phyloP scores from a whole-genome alignment of 495 filamentous ascomycete genomes.

The Tetracladium marchalianum region DNA sequence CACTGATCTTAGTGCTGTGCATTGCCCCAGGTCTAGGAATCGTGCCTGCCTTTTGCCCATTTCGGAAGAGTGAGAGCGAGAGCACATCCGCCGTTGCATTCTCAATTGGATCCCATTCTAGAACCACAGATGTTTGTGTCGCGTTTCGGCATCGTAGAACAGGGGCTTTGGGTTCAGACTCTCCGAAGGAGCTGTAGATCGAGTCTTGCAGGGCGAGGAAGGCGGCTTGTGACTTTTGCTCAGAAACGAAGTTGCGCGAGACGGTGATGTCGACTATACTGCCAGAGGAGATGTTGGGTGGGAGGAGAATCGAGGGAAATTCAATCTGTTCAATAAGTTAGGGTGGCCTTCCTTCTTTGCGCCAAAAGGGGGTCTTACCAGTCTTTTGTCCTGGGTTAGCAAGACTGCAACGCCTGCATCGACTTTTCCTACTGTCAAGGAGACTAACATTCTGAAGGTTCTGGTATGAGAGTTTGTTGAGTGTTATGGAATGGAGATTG shows the following conservation, averaged over 20 bases:
- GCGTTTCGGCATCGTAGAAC: slow-evolving; percentile 86
- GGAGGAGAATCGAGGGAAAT: slow-evolving; percentile 95
- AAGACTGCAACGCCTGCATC: slow-evolving; percentile 97
- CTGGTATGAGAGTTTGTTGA: not conserved
- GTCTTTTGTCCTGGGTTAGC: slow-evolving; percentile 90
- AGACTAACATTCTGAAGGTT: slow-evolving; percentile 69
- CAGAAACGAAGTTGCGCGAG: slow-evolving; percentile 71
- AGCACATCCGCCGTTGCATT: slow-evolving; percentile 87
- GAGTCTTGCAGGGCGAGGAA: slow-evolving; percentile 80
- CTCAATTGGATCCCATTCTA: slow-evolving; percentile 95
- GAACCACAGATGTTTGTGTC: slow-evolving; percentile 91
- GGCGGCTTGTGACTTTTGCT: slow-evolving; percentile 55
- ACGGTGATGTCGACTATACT: slow-evolving; percentile 98
- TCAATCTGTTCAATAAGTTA: slow-evolving; percentile 59
- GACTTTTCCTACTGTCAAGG: slow-evolving; percentile 97
- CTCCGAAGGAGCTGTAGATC: slow-evolving; percentile 80
- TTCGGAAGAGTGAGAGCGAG: slow-evolving; percentile 81
- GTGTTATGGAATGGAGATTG: slow-evolving; percentile 6
- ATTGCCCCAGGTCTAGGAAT: slow-evolving; percentile 81
- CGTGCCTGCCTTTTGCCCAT: slow-evolving; percentile 88
- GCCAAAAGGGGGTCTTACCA: slow-evolving; percentile 49
- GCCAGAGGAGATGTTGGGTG: slow-evolving; percentile 85
- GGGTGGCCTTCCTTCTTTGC: not conserved
- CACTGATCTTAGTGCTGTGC: slow-evolving; percentile 90
- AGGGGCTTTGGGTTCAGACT: slow-evolving; percentile 65